A percentile compares a stretch with the other conserved stretches of the same genome.
Conservation (phyloP, 2,329 filamentous ascomycete species). For the Byssoonygena ceratinophila region DNA sequence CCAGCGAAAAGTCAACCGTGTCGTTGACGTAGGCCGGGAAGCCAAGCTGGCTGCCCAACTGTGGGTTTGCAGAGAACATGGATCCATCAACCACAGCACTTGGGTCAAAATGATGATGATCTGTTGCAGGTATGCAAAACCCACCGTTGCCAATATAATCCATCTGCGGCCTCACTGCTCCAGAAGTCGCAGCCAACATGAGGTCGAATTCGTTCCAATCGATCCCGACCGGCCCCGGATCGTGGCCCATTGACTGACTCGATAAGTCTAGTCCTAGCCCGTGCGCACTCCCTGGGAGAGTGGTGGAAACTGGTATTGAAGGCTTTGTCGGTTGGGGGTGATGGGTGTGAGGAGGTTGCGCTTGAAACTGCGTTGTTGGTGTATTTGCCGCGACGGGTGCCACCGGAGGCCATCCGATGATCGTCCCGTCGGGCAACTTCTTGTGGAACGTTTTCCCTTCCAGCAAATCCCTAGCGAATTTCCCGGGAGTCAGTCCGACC, state of each 20-base stretch:
- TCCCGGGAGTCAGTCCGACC: constrained; percentile 42
- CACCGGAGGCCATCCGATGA: constrained; percentile 10
- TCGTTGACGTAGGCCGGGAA: constrained; percentile 16
- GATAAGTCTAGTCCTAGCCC: constrained; percentile 6
- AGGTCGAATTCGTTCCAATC: constrained; percentile 33
- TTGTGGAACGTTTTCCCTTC: constrained; percentile 17
- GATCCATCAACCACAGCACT: constrained; percentile 10
- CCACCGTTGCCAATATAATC: constrained; percentile 10
- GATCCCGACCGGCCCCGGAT: constrained; percentile 5
- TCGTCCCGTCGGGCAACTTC: constrained; percentile 15
- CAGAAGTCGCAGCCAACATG: constrained; percentile 24
- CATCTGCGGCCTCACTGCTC: constrained; percentile 6
- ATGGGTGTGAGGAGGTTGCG: too few species aligned
- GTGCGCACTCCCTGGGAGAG: neutral
- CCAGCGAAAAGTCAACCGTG: constrained; percentile 15
- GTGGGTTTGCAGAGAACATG: constrained; percentile 11
- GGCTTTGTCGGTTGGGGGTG: neutral
- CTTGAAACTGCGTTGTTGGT: neutral
- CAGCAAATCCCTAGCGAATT: constrained; percentile 22
- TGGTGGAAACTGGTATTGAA: neutral
- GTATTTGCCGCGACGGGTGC: neutral
- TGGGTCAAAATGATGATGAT: constrained; percentile 5
- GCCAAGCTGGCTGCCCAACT: constrained; percentile 6
- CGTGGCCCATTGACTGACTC: neutral
- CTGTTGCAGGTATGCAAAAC: constrained; percentile 8